Evolutionary conservation across 305 asterid genomes (phyloP).

Genomic region (Striga hermonthica): DNA sequence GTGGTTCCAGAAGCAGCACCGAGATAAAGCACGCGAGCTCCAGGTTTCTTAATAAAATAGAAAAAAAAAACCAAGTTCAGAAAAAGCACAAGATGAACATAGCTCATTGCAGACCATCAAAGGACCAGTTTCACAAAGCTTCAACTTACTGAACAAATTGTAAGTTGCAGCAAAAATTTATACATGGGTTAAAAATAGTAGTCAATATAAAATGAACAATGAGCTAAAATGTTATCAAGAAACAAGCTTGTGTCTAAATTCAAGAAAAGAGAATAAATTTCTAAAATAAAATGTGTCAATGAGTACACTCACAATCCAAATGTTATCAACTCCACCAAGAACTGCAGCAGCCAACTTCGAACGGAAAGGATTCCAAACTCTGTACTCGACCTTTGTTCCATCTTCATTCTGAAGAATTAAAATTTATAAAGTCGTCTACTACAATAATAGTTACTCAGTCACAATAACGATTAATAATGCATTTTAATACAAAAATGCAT

Average conservation of each 20-base stretch:
- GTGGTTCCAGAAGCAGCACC: constrained; percentile 98
- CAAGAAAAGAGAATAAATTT: neutral
- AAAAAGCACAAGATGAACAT: too few species aligned
- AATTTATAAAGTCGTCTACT: neutral
- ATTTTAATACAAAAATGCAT: neutral
- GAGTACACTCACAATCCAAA: constrained; percentile 75
- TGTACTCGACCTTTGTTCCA: constrained; percentile 70
- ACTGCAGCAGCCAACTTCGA: constrained; percentile 88
- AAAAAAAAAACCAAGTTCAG: too few species aligned
- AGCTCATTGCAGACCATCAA: too few species aligned
- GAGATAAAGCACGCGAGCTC: constrained; percentile 75
- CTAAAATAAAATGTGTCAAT: neutral
- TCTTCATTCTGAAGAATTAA: constrained; percentile 59
- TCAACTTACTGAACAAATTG: too few species aligned
- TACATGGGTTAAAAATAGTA: too few species aligned
- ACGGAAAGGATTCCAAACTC: constrained; percentile 95
- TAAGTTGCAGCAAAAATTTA: too few species aligned
- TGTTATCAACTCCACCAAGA: constrained; percentile 86
- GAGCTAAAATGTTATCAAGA: too few species aligned
- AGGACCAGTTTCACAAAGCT: too few species aligned
- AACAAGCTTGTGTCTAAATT: too few species aligned
- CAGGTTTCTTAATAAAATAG: constrained; percentile 62
- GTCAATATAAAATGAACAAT: too few species aligned
- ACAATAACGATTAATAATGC: neutral
- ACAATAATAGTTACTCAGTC: neutral